Conservation (phyloP, 2,329 filamentous ascomycete species). For the Aspergillus pseudoterreus region DNA sequence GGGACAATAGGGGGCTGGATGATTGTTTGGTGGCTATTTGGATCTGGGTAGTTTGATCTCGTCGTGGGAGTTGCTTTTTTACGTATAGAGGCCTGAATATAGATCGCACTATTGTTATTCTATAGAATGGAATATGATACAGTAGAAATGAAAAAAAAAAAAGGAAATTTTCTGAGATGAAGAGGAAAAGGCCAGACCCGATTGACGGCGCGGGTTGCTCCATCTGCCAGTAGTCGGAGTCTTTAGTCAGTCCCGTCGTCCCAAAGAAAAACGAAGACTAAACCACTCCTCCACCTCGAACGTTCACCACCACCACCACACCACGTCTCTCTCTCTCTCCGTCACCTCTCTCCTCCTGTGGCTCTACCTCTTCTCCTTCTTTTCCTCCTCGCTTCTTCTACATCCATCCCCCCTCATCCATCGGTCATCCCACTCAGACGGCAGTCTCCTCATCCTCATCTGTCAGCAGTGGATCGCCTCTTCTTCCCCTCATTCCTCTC, state of each 20-base stretch:
- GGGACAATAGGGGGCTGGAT: too few species aligned
- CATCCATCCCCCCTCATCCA: neutral
- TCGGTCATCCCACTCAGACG: too few species aligned
- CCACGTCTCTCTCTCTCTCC: constrained; percentile 4
- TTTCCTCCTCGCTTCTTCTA: constrained; percentile 4
- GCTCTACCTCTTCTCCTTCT: neutral
- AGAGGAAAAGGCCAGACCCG: constrained; percentile 4
- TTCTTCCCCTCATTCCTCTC: constrained; percentile 3
- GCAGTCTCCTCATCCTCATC: neutral
- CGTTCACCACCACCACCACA: constrained; percentile 8
- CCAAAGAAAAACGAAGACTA: too few species aligned
- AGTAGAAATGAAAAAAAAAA: too few species aligned
- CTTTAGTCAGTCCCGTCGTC: constrained; percentile 6
- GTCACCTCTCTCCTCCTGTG: constrained; percentile 2
- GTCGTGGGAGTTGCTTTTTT: too few species aligned
- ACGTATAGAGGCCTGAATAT: too few species aligned
- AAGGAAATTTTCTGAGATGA: neutral
- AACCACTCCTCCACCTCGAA: constrained; percentile 19
- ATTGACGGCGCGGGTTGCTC: constrained; percentile 15
- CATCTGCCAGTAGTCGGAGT: constrained; percentile 12
- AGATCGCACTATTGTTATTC: too few species aligned
- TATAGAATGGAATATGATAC: too few species aligned
- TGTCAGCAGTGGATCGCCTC: constrained; percentile 5
- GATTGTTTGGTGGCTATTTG: too few species aligned
- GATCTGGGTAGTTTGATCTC: too few species aligned